Base-by-base conservation (phyloP, 179 eudicot species). In the Drosera spatulata region DNA sequence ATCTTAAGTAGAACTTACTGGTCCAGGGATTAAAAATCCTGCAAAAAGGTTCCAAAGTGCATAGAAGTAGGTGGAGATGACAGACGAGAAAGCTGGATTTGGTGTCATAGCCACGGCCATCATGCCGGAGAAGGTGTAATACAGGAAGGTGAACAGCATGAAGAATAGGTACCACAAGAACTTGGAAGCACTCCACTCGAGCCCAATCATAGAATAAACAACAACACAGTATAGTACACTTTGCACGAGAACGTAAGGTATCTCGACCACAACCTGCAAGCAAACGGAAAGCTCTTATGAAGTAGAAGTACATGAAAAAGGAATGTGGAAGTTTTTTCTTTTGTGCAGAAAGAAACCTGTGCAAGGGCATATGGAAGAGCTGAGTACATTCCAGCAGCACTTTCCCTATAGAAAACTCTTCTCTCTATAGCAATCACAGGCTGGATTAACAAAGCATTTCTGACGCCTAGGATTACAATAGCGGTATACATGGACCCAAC, bases 121-220 rank as follows among this genome's bases (percentile, higher is more conserved):
- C 69, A 70, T 64, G 15, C 74, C 69, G 10, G 53, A 70, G 58
- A 54, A 70, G 10, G 65, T 70, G 53, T 64, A 70, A 55, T 64
- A 64, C 38, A 70, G 57, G 39, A 70, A 65, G 2, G 74, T 33
- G 38, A 65, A 43, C 64, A 59, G 60, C 12, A 38, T 47, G 60
- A 70, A 6, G 50, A 70, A 40, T 7, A 59, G 49, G 62, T 53
- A 46, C 74, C 69, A 51, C 8, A 60, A 40, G 64, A 70, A 60
- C 49, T 65, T 70, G 6, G 52, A 13, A 10, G 58, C 53, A 10
- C 57, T 60, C 74, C 69, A 65, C 49, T 70, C 66, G 39, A 64
- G 56, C 5, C 65, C 38, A 7, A 56, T 66, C 73, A 69, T 69
- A 4, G 64, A 22, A 53, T 69, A 69, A 40, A 63, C 68, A 8